A percentile compares a stretch with the other conserved stretches of the same genome.
Conservation (phyloP, 169 alveolate genomes). For the Amoebophrya sp. region DNA sequence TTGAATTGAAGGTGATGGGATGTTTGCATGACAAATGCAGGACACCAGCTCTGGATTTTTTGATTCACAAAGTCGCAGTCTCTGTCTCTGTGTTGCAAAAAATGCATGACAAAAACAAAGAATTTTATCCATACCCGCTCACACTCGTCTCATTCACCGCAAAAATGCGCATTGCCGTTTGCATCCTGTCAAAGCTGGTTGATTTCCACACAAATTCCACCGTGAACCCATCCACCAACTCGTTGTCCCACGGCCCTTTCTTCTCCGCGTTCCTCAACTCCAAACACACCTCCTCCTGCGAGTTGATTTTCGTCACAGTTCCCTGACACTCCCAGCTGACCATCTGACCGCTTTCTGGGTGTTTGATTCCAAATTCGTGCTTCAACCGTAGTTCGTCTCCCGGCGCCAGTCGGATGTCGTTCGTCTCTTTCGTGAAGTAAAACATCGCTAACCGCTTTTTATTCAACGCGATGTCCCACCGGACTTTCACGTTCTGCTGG, state of each 20-base stretch:
- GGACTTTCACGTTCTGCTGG: constrained; percentile 63
- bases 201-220: constrained; percentile 88
- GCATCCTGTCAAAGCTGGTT: constrained; percentile 87
- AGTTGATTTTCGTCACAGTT: constrained; percentile 34
- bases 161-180: constrained; percentile 62
- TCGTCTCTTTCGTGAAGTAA: constrained; percentile 76
- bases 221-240: constrained; percentile 55
- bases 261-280: constrained; percentile 60
- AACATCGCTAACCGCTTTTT: constrained; percentile 77
- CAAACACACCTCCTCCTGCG: constrained; percentile 69
- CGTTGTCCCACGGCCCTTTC: constrained; percentile 57
- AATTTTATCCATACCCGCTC: not conserved
- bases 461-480: constrained; percentile 65
- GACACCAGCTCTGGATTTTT: too few species aligned
- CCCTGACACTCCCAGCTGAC: constrained; percentile 37
- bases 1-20: too few species aligned
- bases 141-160: constrained; percentile 44
- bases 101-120: too few species aligned
- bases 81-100: too few species aligned
- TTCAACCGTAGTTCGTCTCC: constrained; percentile 77
- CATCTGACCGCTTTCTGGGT: too few species aligned
- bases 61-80: too few species aligned
- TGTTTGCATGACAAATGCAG: too few species aligned
- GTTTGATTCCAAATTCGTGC: constrained; percentile 34
- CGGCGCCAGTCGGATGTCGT: constrained; percentile 70